Base-by-base conservation (phyloP, 2,329 filamentous ascomycete genomes). In the Neoscytalidium dimidiatum region DNA sequence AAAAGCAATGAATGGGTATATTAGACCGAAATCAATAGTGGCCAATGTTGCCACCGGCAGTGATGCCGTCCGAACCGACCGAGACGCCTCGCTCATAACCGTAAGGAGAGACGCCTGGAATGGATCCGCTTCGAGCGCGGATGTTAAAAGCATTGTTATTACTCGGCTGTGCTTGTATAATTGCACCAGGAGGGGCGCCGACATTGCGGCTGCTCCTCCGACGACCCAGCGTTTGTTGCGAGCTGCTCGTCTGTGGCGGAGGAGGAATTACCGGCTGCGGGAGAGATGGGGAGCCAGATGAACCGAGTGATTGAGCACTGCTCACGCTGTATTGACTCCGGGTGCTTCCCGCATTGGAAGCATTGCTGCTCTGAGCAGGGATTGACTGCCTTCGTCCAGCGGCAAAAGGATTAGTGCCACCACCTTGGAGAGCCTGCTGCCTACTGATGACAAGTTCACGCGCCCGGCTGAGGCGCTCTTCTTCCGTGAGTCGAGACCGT, bases 401-500 rank as follows among this genome's bases (percentile, higher is more conserved):
- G 7, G 74, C 69, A 57, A 78, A 78, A 1, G 76, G 76, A 60
- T 78, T 78, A 51, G 73, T 77, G 19, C 73, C 72, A 17, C 73
- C 72, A 17, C 71, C 67, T n/a, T 62, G 35, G 9, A 78, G 71
- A 44, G 71, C 73, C 29, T 72, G 72, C 58, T 72, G 71, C 35
- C 76, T 72, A 26, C 68, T 76, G 56, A 75, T 75, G 46, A 78
- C 71, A 19, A 78, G 73, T 66, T 78, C 76, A 2, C 74, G 74
- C 61, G 74, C 76, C 51, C 71, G 71, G 41, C 67, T 71, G 19
- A 71, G 69, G 11, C 74, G 73, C 61, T 78, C 76, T 44, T 78
- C 75, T 35, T 69, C 72, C 19, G 75, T 71, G 33, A 77, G 46
- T 26, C 72, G 64, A n/a, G 70, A 69, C 21, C 64, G 64, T n/a